Base-by-base conservation (phyloP, 106 monocot genomes). In the Apostasia ramifera region DNA sequence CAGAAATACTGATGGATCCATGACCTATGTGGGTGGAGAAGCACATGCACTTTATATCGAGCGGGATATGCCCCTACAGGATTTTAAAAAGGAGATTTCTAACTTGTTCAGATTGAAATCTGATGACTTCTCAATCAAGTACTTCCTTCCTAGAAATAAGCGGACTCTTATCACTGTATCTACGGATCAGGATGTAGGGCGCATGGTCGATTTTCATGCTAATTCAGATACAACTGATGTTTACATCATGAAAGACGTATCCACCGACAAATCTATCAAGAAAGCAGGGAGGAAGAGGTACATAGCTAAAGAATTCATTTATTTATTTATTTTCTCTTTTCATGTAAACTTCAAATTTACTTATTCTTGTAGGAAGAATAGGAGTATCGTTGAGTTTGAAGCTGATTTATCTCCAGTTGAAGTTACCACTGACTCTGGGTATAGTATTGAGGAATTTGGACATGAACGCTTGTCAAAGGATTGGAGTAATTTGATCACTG, bases 131-230 rank as follows among this genome's bases (percentile, higher is more conserved):
- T 71, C 82, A 1, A 74, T 94, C 58, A 94, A 94, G 68, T 94
- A 94, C 75, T 91, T 90, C 66, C 94, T 94, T 67, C 94, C 90
- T 11, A 82, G 76, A 68, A 87, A 94, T 75, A 86, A 77, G n/a
- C 77, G 74, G 60, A 90, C 90, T 15, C 83, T 85, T 10, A 94
- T 94, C 50, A 84, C 94, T 47, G 65, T 94, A 61, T 90, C 94
- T 8, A 90, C 75, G 55, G 90, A 94, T 83, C 84, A 87, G 59
- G 94, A 94, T 69, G 73, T 94, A 6, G 71, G 79, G 13, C 87
- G 94, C 39, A 90, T 94, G 94, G 81, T 94, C 41, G 85, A 90
- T 67, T 94, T 90, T 59, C 82, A 91, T 72, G 68, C 64, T 1
- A 76, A 82, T 53, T 94, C 94, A 45, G 53, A 75, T 10, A 87